Conservation (phyloP, 768 basidiomycete species). For the Ramaria sp. region DNA sequence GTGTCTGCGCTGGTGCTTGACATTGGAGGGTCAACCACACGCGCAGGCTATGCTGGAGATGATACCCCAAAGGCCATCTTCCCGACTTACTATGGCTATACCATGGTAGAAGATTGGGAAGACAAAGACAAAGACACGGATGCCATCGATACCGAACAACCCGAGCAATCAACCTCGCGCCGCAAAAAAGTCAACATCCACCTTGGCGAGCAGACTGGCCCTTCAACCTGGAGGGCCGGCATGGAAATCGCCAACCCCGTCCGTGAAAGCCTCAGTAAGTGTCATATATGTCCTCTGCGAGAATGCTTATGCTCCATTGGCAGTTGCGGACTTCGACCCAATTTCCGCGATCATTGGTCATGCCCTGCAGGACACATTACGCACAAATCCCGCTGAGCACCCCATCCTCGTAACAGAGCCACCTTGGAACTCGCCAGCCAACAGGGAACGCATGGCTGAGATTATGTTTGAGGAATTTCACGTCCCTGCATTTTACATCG, state of each 20-base stretch:
- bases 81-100: slow-evolving; percentile 81
- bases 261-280: slow-evolving; percentile 70
- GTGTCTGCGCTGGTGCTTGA: slow-evolving; percentile 96
- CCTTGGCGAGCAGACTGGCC: slow-evolving; percentile 63
- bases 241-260: slow-evolving; percentile 86
- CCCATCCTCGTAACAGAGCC: slow-evolving; percentile 91
- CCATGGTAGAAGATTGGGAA: slow-evolving; percentile 31
- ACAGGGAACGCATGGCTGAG: slow-evolving; percentile 91
- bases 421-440: slow-evolving; percentile 90
- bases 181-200: slow-evolving; percentile 54
- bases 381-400: slow-evolving; percentile 70
- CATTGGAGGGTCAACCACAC: slow-evolving; percentile 80
- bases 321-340: slow-evolving; percentile 70
- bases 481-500: slow-evolving; percentile 92
- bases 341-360: slow-evolving; percentile 63
- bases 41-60: slow-evolving; percentile 96
- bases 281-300: slow-evolving; percentile 16
- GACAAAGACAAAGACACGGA: slow-evolving; percentile 13
- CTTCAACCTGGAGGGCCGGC: slow-evolving; percentile 78
- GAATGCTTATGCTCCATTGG: not conserved
- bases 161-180: slow-evolving; percentile 7
- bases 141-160: not conserved
- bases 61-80: slow-evolving; percentile 90
- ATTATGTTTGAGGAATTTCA: slow-evolving; percentile 96
- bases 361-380: slow-evolving; percentile 67